Evolutionary conservation across 495 filamentous ascomycete species (phyloP), one percentile per base, ranked within the genome.

Genomic region (Choiromyces venosus): DNA sequence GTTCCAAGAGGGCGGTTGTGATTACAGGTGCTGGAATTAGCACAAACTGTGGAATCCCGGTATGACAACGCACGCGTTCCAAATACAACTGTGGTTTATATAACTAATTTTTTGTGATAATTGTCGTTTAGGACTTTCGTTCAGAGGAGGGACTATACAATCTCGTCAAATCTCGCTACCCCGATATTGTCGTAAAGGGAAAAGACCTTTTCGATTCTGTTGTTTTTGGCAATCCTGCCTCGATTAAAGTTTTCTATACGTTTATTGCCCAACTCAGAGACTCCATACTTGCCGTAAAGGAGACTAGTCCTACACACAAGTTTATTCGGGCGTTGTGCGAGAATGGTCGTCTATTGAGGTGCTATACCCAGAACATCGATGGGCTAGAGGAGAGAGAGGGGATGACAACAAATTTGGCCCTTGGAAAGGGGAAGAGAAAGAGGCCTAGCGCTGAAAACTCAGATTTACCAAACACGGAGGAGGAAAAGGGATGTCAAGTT

Each of bases 361-460:
- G 89, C 69, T 91, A 91, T 75, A 91, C 89, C 0, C 90, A 92
- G 75, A 92, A 92, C 68, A 92, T 92, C 38, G 90, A 92, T 72
- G 87, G 87, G 72, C 83, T 92, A 7, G 90, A 92, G 73, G 87
- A 88, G 68, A 86, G 88, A 33, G 87, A 89, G 29, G 89, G 89
- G 10, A 84, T 91, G 56, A 76, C 73, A 16, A 82, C 78, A 29
- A 82, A 85, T 68, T 80, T 91, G 33, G 80, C 82, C 8, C 81
- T 83, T 8, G 89, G 89, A 1, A 84, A 86, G 4, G 89, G 90
- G 10, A 89, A 84, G 74, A 82, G 86, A 35, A 75, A 81, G 46
- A 79, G 82, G 29, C 82, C 82, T 33, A 80, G 69, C 40, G 74
- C 71, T 67, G 79, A 74, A 37, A 67, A 74, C 37, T 66, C 74